Percentiles rank a stretch among this genome's conserved stretches.
Conservation (phyloP, 1,284 basidiomycete genomes). For the Cutaneotrichosporon sp. region DNA sequence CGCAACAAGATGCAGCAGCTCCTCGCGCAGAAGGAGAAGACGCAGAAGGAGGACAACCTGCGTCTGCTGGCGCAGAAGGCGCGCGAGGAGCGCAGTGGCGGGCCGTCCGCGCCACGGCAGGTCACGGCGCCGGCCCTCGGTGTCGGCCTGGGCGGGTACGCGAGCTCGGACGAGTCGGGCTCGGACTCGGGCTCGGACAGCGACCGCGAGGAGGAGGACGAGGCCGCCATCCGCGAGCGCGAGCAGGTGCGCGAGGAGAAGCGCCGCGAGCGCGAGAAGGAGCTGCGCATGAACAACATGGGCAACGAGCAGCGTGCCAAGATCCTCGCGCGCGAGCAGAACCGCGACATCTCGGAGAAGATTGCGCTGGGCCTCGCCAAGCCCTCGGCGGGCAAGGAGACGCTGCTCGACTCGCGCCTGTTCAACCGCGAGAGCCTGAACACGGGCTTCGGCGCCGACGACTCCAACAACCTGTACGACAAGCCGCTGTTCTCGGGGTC, state of each 20-base stretch:
- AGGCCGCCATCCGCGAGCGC: constrained; percentile 79
- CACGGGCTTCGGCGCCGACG: constrained; percentile 83
- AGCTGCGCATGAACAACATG: constrained; percentile 99
- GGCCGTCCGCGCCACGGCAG: constrained; percentile 50
- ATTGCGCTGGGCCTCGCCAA: constrained; percentile 96
- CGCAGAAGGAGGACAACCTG: constrained; percentile 92
- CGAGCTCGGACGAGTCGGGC: constrained; percentile 61
- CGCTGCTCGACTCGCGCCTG: constrained; percentile 92
- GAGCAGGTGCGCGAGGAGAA: constrained; percentile 92
- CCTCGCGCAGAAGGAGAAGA: constrained; percentile 96
- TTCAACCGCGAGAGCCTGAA: constrained; percentile 94
- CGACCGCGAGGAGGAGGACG: constrained; percentile 65
- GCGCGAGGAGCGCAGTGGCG: constrained; percentile 85
- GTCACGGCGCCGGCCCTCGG: constrained; percentile 50
- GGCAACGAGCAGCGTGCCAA: constrained; percentile 95
- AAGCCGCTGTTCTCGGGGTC: constrained; percentile 94
- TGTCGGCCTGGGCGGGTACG: constrained; percentile 82
- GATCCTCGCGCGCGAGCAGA: constrained; percentile 87
- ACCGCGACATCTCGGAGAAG: constrained; percentile 99
- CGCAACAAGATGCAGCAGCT: constrained; percentile 97
- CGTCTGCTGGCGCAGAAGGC: constrained; percentile 92
- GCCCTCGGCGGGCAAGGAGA: constrained; percentile 90
- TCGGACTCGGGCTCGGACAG: constrained; percentile 12
- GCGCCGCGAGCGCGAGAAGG: constrained; percentile 88
- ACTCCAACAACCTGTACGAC: constrained; percentile 92